Percentiles rank a stretch among this genome's conserved stretches.
Conservation (phyloP, 2,329 filamentous ascomycete species). For the Neonectria ditissima region DNA sequence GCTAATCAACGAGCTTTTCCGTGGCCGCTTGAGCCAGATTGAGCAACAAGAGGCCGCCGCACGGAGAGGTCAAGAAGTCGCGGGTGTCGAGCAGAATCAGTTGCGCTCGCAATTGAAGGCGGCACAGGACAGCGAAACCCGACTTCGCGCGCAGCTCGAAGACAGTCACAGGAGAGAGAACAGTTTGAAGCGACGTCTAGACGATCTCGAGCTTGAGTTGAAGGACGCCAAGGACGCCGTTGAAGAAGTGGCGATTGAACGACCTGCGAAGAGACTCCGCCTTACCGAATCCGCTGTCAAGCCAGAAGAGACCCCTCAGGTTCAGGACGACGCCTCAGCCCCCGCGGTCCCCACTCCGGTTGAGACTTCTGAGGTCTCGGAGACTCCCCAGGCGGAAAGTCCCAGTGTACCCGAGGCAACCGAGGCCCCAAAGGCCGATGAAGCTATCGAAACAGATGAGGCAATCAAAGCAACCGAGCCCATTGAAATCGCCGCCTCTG, state of each 20-base stretch:
- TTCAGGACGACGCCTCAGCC: conserved; percentile 12
- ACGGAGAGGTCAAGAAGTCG: conserved; percentile 69
- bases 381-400: not conserved
- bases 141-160: conserved; percentile 74
- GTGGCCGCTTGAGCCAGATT: conserved; percentile 80
- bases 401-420: conserved; percentile 15
- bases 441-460: conserved; percentile 19
- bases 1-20: conserved; percentile 88
- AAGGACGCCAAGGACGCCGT: conserved; percentile 47
- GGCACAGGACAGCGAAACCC: conserved; percentile 54
- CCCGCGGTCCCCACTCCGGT: not conserved
- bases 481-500: conserved; percentile 22
- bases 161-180: conserved; percentile 84
- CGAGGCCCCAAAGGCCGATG: conserved; percentile 28
- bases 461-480: conserved; percentile 16
- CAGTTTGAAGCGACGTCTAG: conserved; percentile 83
- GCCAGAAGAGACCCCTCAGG: conserved; percentile 31
- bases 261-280: conserved; percentile 47
- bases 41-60: conserved; percentile 81
- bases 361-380: conserved; percentile 1
- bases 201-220: conserved; percentile 77
- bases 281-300: conserved; percentile 33
- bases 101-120: conserved; percentile 68
- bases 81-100: conserved; percentile 66
- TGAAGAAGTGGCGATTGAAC: conserved; percentile 37